Base-by-base conservation (phyloP, 192 early-diverging fungal genomes). In the Polychytrium aggregatum region DNA sequence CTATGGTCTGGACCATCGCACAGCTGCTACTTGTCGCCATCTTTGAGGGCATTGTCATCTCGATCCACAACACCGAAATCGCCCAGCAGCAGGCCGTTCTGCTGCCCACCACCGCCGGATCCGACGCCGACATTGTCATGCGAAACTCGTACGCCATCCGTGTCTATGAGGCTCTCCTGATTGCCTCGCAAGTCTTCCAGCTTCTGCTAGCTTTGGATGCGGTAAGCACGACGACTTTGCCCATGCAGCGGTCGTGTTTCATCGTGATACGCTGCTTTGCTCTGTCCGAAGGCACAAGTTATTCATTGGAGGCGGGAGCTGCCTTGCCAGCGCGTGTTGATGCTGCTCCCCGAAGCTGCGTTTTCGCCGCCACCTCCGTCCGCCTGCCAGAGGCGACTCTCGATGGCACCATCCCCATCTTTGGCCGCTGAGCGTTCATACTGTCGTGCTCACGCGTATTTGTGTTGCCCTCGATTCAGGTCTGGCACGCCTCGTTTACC, bases 141-240 rank as follows among this genome's bases (percentile, higher is more conserved):
- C 25, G 26, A 20, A 56, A 52, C 38, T 9, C 29, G 1, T n/a
- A 57, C 24, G 68, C 68, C 1, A 37, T 71, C 31, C 60, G 61
- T 2, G 47, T 68, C 44, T 76, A 76, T 55, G 60, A 76, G 33
- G 51, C 21, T 8, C 38, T 76, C 20, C 63, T 71, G 31, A 50
- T 76, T 18, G 53, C 35, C 11, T 63, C 63, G 3, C 68, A 69
- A 33, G 39, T 55, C 5, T 74, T 65, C 51, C 70, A 71, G 52
- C 37, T 64, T 41, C 35, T 68, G 29, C 55, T 77, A 1, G 49
- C 60, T 5, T 63, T 50, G 20, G 74, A 77, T 55, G 63, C 74
- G 0, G 68, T 76, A 41, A 56, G 51, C 57, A 17, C 14, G 14
- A 48, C 11, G 11, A 54, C 6, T 24, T 50, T 28, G 27, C 6